These are phyloP conservation scores for Trametes villosa DNA, from an alignment of 768 basidiomycete genomes.

Conservation along the genomic window DNA sequence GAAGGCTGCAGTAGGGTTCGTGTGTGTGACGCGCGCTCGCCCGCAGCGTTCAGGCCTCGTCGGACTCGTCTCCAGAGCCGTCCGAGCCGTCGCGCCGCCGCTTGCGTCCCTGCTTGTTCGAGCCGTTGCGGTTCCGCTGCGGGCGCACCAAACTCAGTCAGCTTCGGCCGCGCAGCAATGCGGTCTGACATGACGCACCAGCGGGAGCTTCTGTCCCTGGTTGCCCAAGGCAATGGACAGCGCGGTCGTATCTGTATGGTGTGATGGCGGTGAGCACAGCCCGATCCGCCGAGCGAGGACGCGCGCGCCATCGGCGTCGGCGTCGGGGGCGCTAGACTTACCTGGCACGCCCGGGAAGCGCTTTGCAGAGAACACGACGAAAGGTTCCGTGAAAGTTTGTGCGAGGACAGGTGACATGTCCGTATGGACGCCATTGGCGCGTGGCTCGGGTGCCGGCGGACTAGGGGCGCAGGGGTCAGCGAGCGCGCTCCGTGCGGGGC, in stretches of 20 bases:
- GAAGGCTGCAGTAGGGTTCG: slow-evolving; percentile 6
- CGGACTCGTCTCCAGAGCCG: slow-evolving; percentile 72
- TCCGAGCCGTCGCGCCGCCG: slow-evolving; percentile 65
- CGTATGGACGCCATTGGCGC: slow-evolving; percentile 67
- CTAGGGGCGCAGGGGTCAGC: slow-evolving; percentile 41
- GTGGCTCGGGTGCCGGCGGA: slow-evolving; percentile 72
- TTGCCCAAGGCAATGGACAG: slow-evolving; percentile 88
- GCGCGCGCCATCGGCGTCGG: slow-evolving; percentile 24
- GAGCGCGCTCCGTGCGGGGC: slow-evolving; percentile 6
- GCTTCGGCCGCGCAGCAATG: slow-evolving; percentile 29
- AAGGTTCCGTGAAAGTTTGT: slow-evolving; percentile 80
- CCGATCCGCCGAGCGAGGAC: slow-evolving; percentile 16
- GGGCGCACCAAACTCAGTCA: slow-evolving; percentile 10
- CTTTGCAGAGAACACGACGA: slow-evolving; percentile 91
- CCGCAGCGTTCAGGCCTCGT: slow-evolving; percentile 44
- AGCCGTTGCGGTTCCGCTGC: slow-evolving; percentile 83
- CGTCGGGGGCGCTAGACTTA: slow-evolving; percentile 38
- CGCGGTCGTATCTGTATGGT: slow-evolving; percentile 74
- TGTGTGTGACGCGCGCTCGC: background rate
- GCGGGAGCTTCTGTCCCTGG: slow-evolving; percentile 86
- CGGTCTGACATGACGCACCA: slow-evolving; percentile 55
- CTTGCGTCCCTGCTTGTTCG: slow-evolving; percentile 61
- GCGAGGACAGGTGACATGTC: slow-evolving; percentile 79
- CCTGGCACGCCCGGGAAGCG: slow-evolving; percentile 94
- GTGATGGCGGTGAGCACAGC: slow-evolving; percentile 1